Base-by-base conservation (phyloP, 1,284 basidiomycete species). In the Coriolopsis trogii region DNA sequence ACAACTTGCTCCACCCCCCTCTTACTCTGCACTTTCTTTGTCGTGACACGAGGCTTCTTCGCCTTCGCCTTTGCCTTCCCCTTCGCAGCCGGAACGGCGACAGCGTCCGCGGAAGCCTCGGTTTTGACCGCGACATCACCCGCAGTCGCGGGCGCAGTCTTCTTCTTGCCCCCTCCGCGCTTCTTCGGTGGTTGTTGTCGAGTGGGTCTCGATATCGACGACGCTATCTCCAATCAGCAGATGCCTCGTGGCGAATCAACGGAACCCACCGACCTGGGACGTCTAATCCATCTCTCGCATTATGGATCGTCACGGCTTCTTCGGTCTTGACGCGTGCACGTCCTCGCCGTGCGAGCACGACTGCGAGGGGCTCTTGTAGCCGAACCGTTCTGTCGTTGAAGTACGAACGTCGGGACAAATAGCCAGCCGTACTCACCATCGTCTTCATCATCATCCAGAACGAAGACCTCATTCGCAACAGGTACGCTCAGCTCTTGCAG, bases 381-480 rank as follows among this genome's bases (percentile, higher is more conserved):
- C 13, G 15, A 5, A 18, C 12, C n/a, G n/a, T n/a, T n/a, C n/a
- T n/a, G n/a, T 18, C 5, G 16, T 6, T 3, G 24, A 18, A 47
- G 38, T 9, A 41, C n/a, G 3, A 15, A 7, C 8, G n/a, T 7
- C 4, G 20, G 16, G 21, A 20, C 30, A 25, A 8, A 33, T 13
- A 12, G 10, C 34, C 23, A 23, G 16, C 12, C 9, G 9, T 25
- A 31, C 52, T 24, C 28, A 54, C 52, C 37, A 15, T 49, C 47
- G 21, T 53, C 51, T 18, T 53, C 51, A 4, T 53, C 51, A 20
- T 42, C 41, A 15, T 31, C 30, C 34, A 46, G 12, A 12, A 46
- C 37, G 26, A 46, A 46, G 28, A 21, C 16, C 8, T 15, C n/a
- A 10, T 20, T 10, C 24, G 18, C 20, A 16, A 8, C 25, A 24